Conservation (phyloP, 306 rosid species). For the Cucurbita ficifolia region DNA sequence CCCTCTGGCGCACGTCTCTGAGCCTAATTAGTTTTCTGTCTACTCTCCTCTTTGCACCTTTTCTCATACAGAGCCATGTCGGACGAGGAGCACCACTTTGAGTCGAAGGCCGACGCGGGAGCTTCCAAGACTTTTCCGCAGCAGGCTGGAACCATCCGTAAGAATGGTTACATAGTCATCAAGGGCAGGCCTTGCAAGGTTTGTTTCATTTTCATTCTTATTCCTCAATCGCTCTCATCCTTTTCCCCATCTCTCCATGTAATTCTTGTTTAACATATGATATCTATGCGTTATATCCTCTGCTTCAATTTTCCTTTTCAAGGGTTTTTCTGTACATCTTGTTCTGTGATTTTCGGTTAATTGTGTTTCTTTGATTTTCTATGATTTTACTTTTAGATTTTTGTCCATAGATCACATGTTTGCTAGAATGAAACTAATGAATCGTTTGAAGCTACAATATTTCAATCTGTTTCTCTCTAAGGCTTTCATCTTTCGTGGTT, state of each 20-base stretch:
- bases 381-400: no score
- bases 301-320: not conserved
- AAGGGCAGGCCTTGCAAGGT: conserved; percentile 96
- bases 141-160: conserved; percentile 94
- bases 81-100: conserved; percentile 98
- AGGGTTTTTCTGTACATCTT: not conserved
- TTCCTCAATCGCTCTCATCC: not conserved
- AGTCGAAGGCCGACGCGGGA: conserved; percentile 93
- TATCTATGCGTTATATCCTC: not conserved
- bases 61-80: conserved; percentile 34
- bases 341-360: not conserved
- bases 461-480: not conserved
- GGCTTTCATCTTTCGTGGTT: not conserved
- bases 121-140: conserved; percentile 95
- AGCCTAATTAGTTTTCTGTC: not conserved
- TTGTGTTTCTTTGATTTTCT: not conserved
- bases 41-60: not conserved
- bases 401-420: no score
- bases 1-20: not conserved
- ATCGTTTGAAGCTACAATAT: not conserved
- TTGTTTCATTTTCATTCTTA: not conserved
- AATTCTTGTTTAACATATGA: not conserved
- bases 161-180: conserved; percentile 84
- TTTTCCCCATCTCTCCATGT: not conserved
- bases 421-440: not conserved